Conservation (phyloP, 768 basidiomycete genomes). For the Boletus reticuloceps region DNA sequence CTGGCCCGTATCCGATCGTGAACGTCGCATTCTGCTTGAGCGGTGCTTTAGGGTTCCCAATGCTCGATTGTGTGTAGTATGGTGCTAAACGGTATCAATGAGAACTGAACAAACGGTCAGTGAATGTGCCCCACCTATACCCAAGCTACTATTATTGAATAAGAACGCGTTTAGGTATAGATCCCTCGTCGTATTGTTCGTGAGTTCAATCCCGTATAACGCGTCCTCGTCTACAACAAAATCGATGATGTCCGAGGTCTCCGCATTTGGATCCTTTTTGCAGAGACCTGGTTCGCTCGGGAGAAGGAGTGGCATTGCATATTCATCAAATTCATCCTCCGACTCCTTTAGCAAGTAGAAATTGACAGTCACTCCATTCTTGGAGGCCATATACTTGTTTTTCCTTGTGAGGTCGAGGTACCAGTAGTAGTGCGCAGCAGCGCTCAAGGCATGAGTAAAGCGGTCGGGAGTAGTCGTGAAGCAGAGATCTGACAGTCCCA, state of each 20-base stretch:
- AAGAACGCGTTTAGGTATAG: conserved; percentile 44
- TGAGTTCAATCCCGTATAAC: conserved; percentile 35
- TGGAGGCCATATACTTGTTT: neutral
- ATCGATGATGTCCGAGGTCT: conserved; percentile 11
- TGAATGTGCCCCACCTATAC: conserved; percentile 30
- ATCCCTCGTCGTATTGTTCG: conserved; percentile 30
- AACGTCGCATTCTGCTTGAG: conserved; percentile 9
- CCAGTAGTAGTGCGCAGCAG: conserved; percentile 21
- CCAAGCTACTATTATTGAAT: conserved; percentile 39
- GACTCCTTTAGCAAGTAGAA: neutral
- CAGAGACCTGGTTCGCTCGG: conserved; percentile 1
- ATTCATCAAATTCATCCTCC: neutral
- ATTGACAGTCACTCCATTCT: conserved; percentile 3
- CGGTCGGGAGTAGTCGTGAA: neutral
- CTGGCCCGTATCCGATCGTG: conserved; percentile 42
- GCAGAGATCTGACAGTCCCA: conserved; percentile 3
- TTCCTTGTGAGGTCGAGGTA: conserved; percentile 13
- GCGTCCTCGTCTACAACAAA: conserved; percentile 22
- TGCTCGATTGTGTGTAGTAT: conserved; percentile 7
- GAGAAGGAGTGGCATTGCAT: neutral
- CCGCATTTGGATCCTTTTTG: neutral
- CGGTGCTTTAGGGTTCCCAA: conserved; percentile 2
- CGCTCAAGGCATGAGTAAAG: neutral
- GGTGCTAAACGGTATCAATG: conserved; percentile 1
- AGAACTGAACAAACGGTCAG: neutral